Base-by-base conservation (phyloP, 2,329 filamentous ascomycete species). In the Sporothrix brunneoviolacea region DNA sequence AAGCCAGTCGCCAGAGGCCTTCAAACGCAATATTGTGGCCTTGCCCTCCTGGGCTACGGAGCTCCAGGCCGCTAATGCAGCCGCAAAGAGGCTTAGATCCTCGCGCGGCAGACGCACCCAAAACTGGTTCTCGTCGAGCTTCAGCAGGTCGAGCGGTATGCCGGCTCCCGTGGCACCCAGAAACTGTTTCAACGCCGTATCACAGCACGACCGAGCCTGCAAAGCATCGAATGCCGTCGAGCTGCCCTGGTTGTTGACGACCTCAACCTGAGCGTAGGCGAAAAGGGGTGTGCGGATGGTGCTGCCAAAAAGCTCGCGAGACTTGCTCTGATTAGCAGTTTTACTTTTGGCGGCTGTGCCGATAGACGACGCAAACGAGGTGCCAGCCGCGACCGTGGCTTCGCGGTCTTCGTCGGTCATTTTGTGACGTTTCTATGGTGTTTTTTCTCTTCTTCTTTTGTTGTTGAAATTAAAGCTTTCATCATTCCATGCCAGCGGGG, bases 111-210 rank as follows among this genome's bases (percentile, higher is more conserved):
- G 64, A 16, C 86, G 73, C 44, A 89, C 64, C 82, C 84, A 88
- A 50, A 77, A 77, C 42, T 80, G 71, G 6, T 61, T 77, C 41
- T 68, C 72, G 3, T 78, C 67, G 0, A 83, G 69, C 58, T 82
- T 80, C 30, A 91, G 73, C 18, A 91, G 79, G 61, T 91, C 88
- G 50, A 90, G 62, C 1, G 82, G 69, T 4, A 91, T 82, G 10
- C 79, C 80, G 2, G 74, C 68, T 10, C 88, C 88, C 0, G 79
- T 82, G 16, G 80, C 67, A 18, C 88, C 88, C 1, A 91, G 76
- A 59, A 87, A 90, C 54, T 85, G 78, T 1, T 71, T 71, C 8
- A 91, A 69, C 0, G 86, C 82, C 1, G 75, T 65, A 2, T 76
- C 79, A 57, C 86, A 77, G 60, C 86, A 82, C 0, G 80, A 71